These are phyloP conservation scores for Juglanconis oblonga DNA, from an alignment of 2,329 filamentous ascomycete species.

Conservation along the genomic window DNA sequence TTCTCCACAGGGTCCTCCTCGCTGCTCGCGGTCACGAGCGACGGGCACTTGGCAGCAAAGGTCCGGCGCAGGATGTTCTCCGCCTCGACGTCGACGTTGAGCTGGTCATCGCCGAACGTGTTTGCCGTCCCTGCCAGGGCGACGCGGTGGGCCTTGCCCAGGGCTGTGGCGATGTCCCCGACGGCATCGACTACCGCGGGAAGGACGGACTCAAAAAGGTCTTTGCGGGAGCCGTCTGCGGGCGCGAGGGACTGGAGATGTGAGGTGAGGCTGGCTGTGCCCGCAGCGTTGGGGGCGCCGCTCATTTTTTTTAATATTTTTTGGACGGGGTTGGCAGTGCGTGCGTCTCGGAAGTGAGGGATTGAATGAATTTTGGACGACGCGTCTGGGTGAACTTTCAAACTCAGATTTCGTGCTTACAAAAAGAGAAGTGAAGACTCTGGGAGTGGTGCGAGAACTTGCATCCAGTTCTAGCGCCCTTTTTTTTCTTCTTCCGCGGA, in stretches of 20 bases:
- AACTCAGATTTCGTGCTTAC: too few species aligned
- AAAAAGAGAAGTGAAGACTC: too few species aligned
- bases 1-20: slow-evolving; percentile 59
- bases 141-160: slow-evolving; percentile 45
- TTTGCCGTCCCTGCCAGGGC: slow-evolving; percentile 49
- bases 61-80: slow-evolving; percentile 46
- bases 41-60: slow-evolving; percentile 38
- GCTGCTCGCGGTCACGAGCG: slow-evolving; percentile 51
- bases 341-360: not conserved
- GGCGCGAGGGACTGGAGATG: slow-evolving; percentile 25
- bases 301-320: not conserved
- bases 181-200: slow-evolving; percentile 46
- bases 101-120: slow-evolving; percentile 56
- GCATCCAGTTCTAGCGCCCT: too few species aligned
- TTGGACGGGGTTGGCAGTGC: not conserved
- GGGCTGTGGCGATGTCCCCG: slow-evolving; percentile 39
- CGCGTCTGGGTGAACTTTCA: too few species aligned
- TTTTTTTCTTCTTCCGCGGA: too few species aligned
- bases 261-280: slow-evolving; percentile 3
- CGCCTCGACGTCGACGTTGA: slow-evolving; percentile 55
- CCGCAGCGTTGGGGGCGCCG: not conserved
- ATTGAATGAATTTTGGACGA: not conserved
- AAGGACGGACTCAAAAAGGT: slow-evolving; percentile 43
- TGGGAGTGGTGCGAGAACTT: too few species aligned
- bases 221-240: slow-evolving; percentile 21